These are phyloP conservation scores for Hepatocystis sp. DNA, from an alignment of 169 alveolate species.

Conservation along the genomic window DNA sequence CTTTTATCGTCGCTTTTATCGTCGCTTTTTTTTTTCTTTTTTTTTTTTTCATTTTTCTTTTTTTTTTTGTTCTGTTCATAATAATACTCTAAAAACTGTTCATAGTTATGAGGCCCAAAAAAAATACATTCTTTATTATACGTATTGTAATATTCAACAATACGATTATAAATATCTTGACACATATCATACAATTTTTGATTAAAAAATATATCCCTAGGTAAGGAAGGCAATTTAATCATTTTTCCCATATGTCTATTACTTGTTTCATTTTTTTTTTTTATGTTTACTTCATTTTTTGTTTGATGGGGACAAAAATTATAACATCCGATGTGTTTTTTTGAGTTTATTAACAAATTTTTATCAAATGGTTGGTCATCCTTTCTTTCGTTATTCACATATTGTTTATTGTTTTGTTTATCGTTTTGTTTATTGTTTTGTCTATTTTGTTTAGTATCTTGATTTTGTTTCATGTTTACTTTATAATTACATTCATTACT, in stretches of 20 bases:
- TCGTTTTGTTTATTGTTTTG: too few relatives aligned
- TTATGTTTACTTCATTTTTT: too few relatives aligned
- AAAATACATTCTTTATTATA: background rate
- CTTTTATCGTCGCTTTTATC: background rate
- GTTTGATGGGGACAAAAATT: too few relatives aligned
- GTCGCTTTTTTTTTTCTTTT: background rate
- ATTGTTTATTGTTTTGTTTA: too few relatives aligned
- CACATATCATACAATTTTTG: constrained; percentile 21
- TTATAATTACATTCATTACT: too few relatives aligned
- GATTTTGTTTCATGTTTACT: too few relatives aligned
- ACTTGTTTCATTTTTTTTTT: too few relatives aligned
- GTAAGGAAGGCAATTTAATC: constrained; percentile 19
- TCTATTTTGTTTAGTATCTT: too few relatives aligned
- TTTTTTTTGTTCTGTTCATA: background rate
- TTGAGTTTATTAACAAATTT: too few relatives aligned
- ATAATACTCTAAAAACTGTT: constrained; percentile 17
- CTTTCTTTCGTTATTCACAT: too few relatives aligned
- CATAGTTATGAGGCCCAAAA: constrained; percentile 52
- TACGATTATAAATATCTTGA: constrained; percentile 37
- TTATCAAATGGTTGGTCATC: too few relatives aligned
- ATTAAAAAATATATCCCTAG: constrained; percentile 14
- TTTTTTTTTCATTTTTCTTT: background rate
- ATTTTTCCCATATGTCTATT: constrained; percentile 1
- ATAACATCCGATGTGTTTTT: too few relatives aligned
- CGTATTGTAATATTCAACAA: constrained; percentile 25